Conservation (phyloP, 2,329 filamentous ascomycete genomes). For the Microdochium nivale region DNA sequence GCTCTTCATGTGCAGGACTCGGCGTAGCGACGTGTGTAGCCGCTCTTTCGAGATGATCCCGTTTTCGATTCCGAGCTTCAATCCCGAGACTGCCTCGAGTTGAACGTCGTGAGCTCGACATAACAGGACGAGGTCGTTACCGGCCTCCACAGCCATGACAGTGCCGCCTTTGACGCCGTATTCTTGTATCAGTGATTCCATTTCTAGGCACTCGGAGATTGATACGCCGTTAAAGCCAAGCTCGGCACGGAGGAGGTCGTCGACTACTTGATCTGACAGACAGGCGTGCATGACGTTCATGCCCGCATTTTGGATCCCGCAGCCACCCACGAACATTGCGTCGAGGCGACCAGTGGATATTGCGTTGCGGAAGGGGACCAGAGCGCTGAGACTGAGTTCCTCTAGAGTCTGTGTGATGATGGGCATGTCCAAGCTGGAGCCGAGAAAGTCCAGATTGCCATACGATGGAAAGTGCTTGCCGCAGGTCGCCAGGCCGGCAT, state of each 20-base stretch:
- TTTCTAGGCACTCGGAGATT: slow-evolving; percentile 91
- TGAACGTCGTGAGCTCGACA: slow-evolving; percentile 85
- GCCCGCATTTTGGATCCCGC: slow-evolving; percentile 81
- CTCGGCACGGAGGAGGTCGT: slow-evolving; percentile 80
- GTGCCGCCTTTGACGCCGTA: slow-evolving; percentile 96
- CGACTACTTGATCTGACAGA: slow-evolving; percentile 85
- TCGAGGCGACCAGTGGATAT: slow-evolving; percentile 75
- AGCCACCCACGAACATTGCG: slow-evolving; percentile 92
- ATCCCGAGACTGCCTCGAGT: slow-evolving; percentile 80
- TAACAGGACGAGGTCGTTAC: slow-evolving; percentile 83
- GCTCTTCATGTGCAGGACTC: slow-evolving; percentile 73
- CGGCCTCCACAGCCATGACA: slow-evolving; percentile 94
- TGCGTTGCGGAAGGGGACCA: slow-evolving; percentile 87
- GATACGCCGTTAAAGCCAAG: slow-evolving; percentile 86
- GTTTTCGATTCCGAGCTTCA: slow-evolving; percentile 85
- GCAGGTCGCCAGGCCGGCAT: slow-evolving; percentile 80
- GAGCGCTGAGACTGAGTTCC: slow-evolving; percentile 81
- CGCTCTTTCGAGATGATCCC: slow-evolving; percentile 76
- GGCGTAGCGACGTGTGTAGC: slow-evolving; percentile 69
- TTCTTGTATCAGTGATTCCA: slow-evolving; percentile 92
- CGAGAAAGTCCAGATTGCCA: slow-evolving; percentile 87
- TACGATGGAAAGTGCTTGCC: slow-evolving; percentile 97
- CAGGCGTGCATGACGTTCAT: slow-evolving; percentile 96
- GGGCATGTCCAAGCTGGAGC: slow-evolving; percentile 83
- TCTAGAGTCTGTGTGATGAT: slow-evolving; percentile 94